Evolutionary conservation across 139 green algal genomes (phyloP), one percentile per base, ranked within the genome.

Genomic region (Desmodesmus armatus): DNA sequence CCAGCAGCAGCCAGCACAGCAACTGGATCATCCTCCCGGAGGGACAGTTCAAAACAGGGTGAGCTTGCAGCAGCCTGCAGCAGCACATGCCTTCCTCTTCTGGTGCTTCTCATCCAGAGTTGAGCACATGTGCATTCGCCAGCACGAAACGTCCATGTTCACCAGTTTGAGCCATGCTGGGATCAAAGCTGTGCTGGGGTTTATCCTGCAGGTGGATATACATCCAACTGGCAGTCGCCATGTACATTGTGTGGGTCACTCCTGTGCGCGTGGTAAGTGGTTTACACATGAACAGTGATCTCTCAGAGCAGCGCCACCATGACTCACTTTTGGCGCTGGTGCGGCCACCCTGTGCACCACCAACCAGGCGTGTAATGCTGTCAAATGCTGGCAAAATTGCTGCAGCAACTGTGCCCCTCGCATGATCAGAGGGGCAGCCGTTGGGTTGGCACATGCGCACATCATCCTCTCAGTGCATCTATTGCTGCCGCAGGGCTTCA

Each of bases 211-310:
- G 55, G 44, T 82, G 76, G 58, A 89, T 85, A 49, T 80, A 89
- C 51, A 67, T 90, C 41, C 76, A 82, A 39, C 81, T 93, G 31
- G 87, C 86, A 1, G 85, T 93, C 40, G 90, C 89, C 2, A 76
- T 93, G 25, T 93, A 93, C 78, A 92, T 93, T 55, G 88, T 93
- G 15, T 93, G 90, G 90, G 90, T 93, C 29, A 93, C 88, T 0
- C 90, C 90, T 9, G 75, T 93, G 15, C 80, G 88, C 25, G 90
- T 92, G 90, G 90, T 93, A 77, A 82, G 76, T 37, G 55, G 39
- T 1, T 35, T 4, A 43, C 33, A 21, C n/a, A 7, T n/a, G n/a
- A n/a, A n/a, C n/a, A n/a, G n/a, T n/a, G n/a, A n/a, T n/a, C n/a
- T n/a, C 58, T 31, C 21, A 11, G 29, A 72, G 63, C 63, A 72